phyloP scores from a whole-genome alignment of 306 rosid genomes.

The Lablab purpureus region DNA sequence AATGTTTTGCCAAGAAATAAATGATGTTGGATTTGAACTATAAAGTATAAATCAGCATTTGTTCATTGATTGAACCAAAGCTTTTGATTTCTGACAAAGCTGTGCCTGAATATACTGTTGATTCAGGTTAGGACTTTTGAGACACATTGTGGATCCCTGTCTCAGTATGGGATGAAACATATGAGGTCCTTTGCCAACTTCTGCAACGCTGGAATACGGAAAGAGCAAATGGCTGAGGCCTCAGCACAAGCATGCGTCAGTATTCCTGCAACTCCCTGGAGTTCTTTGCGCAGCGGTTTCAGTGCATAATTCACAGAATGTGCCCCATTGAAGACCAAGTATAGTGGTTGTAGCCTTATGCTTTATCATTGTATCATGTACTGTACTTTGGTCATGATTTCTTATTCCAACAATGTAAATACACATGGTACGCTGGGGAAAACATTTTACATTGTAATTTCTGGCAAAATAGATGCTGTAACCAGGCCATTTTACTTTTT shows the following conservation, averaged over 20 bases:
- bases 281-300: constrained; percentile 82
- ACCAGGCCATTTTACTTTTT: constrained; percentile 27
- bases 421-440: not conserved
- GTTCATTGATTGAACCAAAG: constrained; percentile 1
- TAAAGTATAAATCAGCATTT: not conserved
- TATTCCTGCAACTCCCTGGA: constrained; percentile 74
- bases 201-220: constrained; percentile 81
- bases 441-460: constrained; percentile 24
- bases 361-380: not conserved
- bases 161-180: constrained; percentile 97
- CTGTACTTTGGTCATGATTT: constrained; percentile 19
- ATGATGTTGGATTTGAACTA: not conserved
- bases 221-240: constrained; percentile 80
- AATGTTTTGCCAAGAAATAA: constrained; percentile 3
- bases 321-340: constrained; percentile 25
- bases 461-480: constrained; percentile 31
- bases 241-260: constrained; percentile 79
- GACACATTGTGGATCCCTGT: constrained; percentile 86
- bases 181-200: constrained; percentile 94
- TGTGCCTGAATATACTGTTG: constrained; percentile 9
- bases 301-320: constrained; percentile 59
- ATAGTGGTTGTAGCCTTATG: constrained; percentile 16
- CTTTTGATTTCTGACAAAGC: constrained; percentile 32
- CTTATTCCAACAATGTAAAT: not conserved
- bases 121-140: constrained; percentile 91